A percentile compares a stretch with the other conserved stretches of the same genome.
phyloP scores from a whole-genome alignment of 2,329 filamentous ascomycete genomes.

The Camillea tinctor region DNA sequence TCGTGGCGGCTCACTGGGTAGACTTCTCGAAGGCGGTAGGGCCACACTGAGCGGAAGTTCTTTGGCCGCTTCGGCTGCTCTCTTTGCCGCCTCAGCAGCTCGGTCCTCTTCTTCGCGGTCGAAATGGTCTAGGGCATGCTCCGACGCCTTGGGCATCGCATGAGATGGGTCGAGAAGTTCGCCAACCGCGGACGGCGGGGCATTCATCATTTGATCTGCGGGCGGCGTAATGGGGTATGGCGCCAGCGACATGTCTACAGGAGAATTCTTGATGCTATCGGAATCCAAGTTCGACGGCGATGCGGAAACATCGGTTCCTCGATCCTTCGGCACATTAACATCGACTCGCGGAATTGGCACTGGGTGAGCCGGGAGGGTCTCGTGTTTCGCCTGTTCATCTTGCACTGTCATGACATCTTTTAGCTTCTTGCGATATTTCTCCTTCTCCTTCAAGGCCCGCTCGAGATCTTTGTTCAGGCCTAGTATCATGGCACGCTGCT shows the following conservation, averaged over 20 bases:
- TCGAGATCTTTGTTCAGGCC: constrained; percentile 95
- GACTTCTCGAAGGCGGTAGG: constrained; percentile 56
- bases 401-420: constrained; percentile 64
- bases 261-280: constrained; percentile 53
- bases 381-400: constrained; percentile 23
- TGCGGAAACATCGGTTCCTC: constrained; percentile 38
- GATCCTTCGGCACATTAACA: constrained; percentile 32
- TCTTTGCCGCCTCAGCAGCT: constrained; percentile 44
- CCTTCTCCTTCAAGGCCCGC: constrained; percentile 87
- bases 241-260: constrained; percentile 58
- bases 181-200: constrained; percentile 43
- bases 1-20: constrained; percentile 52
- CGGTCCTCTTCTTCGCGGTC: constrained; percentile 55
- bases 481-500: constrained; percentile 90
- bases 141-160: constrained; percentile 59
- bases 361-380: constrained; percentile 18
- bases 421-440: constrained; percentile 85
- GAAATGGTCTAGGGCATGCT: constrained; percentile 57
- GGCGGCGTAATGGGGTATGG: constrained; percentile 66
- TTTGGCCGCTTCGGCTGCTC: constrained; percentile 43
- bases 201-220: constrained; percentile 44
- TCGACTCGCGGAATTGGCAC: constrained; percentile 26
- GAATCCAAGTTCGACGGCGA: constrained; percentile 50
- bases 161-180: constrained; percentile 56
- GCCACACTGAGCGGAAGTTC: constrained; percentile 51